Base-by-base conservation (phyloP, 768 basidiomycete genomes). In the Agaricus bisporus region DNA sequence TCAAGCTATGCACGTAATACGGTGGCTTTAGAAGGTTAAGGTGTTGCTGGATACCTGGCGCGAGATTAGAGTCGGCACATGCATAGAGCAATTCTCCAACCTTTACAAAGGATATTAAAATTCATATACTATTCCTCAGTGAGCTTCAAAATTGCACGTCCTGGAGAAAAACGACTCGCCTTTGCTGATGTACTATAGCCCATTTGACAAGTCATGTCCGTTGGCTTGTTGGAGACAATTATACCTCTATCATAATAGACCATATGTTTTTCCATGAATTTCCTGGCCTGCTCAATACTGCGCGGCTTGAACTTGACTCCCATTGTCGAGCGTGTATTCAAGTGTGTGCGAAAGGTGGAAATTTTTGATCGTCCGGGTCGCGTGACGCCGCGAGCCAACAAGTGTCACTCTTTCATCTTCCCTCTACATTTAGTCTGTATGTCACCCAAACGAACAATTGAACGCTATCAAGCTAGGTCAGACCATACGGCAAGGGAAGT, bases 181-280 rank as follows among this genome's bases (percentile, higher is more conserved):
- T 63, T 48, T 26, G 41, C 44, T 29, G 47, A 50, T 29, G 37
- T 26, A 36, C 60, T 54, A 11, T 62, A 47, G 41, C 65, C 62
- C 47, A 73, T 61, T 65, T 85, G 84, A 53, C 79, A 82, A 11
- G 81, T 63, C 39, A 86, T 68, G 18, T 73, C 77, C 3, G 80
- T 72, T 3, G 84, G 83, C 61, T 86, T 86, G 60, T 84, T 81
- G 39, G 84, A 58, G 6, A 84, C 71, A 15, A 84, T 65, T n/a
- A 78, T 52, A 17, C 72, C 69, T 39, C 73, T 71, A 65, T 86
- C 84, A 52, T 75, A 69, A 61, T 83, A 86, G 6, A 84, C 56
- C 6, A 73, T 46, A 1, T 28, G 18, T 26, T 54, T 17, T 17
- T 47, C 44, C 14, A 43, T 3, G 4, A 22, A 32, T 28, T 10